Percentiles rank a stretch among this genome's conserved stretches.
phyloP scores from a whole-genome alignment of 192 early-diverging fungal genomes.

The Linderina pennispora region DNA sequence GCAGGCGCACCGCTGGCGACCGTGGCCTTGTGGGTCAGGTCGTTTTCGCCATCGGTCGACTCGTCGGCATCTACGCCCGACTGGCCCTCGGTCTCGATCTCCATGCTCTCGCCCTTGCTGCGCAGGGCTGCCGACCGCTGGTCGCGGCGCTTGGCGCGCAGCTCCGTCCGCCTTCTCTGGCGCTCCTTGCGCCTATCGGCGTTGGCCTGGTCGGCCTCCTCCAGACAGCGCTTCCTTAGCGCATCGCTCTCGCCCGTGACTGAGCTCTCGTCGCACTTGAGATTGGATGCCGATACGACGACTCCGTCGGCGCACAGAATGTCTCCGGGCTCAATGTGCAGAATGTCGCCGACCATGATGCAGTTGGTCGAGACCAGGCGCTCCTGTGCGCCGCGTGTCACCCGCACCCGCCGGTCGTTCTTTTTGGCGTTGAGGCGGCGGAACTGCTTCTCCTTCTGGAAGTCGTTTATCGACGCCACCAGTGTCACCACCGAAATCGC shows the following conservation, averaged over 20 bases:
- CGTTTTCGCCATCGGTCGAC: slow-evolving; percentile 37
- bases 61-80: slow-evolving; percentile 39
- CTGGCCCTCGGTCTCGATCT: slow-evolving; percentile 20
- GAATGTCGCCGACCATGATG: slow-evolving; percentile 87
- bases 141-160: slow-evolving; percentile 40
- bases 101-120: slow-evolving; percentile 6
- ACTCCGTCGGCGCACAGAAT: slow-evolving; percentile 90
- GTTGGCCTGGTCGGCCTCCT: slow-evolving; percentile 30
- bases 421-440: slow-evolving; percentile 80
- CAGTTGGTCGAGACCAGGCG: slow-evolving; percentile 67
- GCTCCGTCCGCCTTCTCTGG: slow-evolving; percentile 40
- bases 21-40: neutral
- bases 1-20: neutral
- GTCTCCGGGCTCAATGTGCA: slow-evolving; percentile 85
- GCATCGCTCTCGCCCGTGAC: slow-evolving; percentile 94
- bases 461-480: slow-evolving; percentile 77
- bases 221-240: slow-evolving; percentile 66
- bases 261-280: slow-evolving; percentile 87
- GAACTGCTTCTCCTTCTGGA: slow-evolving; percentile 83
- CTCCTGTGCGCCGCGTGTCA: slow-evolving; percentile 65
- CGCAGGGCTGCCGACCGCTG: slow-evolving; percentile 24
- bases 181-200: slow-evolving; percentile 28
- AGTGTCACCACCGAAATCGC: slow-evolving; percentile 74
- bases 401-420: slow-evolving; percentile 72
- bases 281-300: slow-evolving; percentile 71